Percentiles rank a stretch among this genome's conserved stretches.
Conservation (phyloP, 75 land plant species). For the Isoetes taiwanensis region DNA sequence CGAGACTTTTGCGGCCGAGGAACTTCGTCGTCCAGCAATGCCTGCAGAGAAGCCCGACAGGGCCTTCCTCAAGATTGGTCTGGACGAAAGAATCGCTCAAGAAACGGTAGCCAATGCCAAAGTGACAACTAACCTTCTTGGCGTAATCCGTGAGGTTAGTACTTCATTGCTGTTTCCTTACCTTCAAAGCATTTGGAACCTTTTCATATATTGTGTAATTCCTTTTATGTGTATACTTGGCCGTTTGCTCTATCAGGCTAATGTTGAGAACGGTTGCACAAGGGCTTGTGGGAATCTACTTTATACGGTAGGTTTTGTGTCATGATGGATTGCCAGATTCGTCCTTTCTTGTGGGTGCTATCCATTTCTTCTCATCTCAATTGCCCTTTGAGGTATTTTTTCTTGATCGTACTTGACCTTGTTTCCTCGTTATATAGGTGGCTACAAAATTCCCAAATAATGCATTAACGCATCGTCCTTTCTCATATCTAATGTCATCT, state of each 20-base stretch:
- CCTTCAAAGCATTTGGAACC: too few species aligned
- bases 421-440: conserved; percentile 33
- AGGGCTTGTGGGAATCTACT: conserved; percentile 74
- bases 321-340: background rate
- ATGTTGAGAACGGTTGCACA: conserved; percentile 58
- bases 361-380: background rate
- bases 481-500: conserved; percentile 35
- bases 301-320: conserved; percentile 49
- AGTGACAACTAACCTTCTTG: conserved; percentile 61
- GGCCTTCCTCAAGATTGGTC: conserved; percentile 67
- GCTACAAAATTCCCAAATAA: conserved; percentile 88
- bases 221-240: background rate
- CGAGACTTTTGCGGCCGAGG: too few species aligned
- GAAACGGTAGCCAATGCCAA: conserved; percentile 81
- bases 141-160: conserved; percentile 66
- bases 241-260: conserved; percentile 41
- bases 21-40: too few species aligned
- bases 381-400: background rate
- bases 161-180: too few species aligned
- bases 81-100: conserved; percentile 72
- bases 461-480: conserved; percentile 77
- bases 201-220: background rate
- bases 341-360: too few species aligned
- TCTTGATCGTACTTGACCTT: background rate
- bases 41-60: too few species aligned